Base-by-base conservation (phyloP, 495 filamentous ascomycete species). In the Aspergillus homomorphus region DNA sequence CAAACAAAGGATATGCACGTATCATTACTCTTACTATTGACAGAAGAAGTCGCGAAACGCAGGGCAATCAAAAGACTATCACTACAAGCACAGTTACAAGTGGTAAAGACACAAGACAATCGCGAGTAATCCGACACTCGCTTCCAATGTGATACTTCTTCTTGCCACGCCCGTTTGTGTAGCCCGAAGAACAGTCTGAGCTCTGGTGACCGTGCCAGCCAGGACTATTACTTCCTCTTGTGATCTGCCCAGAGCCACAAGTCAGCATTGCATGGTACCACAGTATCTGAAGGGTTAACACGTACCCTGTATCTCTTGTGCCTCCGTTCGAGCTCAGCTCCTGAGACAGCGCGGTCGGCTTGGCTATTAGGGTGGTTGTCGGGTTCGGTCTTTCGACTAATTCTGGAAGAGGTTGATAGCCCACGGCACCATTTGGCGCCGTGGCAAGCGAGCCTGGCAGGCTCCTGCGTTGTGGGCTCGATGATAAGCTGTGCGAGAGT, bases 351-450 rank as follows among this genome's bases (percentile, higher is more conserved):
- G 33, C 30, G n/a, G 48, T 53, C 12, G 20, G 18, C 8, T n/a
- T 43, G 19, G 44, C 43, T 45, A 30, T 19, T 23, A 45, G 21
- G 2, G 26, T 24, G 30, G 44, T 22, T 18, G 46, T 53, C 3
- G 22, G 24, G 9, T 48, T 12, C 21, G 21, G 16, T 33, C 24
- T 30, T 8, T 46, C 20, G 20, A 60, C 53, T 12, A 56, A 61
- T 2, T 56, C 59, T 12, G 59, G 56, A 48, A 59, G 61, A 50
- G 60, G 54, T 22, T 62, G 57, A 57, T 60, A 53, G 53, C 61
- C 64, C 4, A 67, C 54, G 48, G 64, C 64, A 1, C 62, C 64
- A 46, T 52, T 19, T 30, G 64, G 64, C 6, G 59, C 64, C 14
- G 56, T 55, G 15, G 56, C 59, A 23, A 67, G 61, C 26, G 61